Base-by-base conservation (phyloP, 1,284 basidiomycete species). In the Apiotrichum laibachii region DNA sequence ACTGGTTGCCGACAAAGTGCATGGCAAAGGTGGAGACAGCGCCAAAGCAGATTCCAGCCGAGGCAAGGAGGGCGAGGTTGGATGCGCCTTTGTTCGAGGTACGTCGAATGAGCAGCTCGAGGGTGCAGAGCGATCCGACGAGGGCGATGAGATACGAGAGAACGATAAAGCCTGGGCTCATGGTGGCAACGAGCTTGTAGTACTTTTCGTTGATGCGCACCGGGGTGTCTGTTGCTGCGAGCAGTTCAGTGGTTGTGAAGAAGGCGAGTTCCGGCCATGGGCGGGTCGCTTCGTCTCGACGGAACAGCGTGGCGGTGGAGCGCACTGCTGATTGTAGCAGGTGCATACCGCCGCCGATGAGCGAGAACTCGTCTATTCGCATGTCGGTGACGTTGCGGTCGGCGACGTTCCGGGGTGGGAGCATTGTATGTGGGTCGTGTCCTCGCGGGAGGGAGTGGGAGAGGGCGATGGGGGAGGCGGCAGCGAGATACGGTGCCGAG, bases 1-100 rank as follows among this genome's bases (percentile, higher is more conserved):
- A 68, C 57, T 79, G 78, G 70, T 81, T 81, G 55, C 79, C 79
- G 63, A 80, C 67, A 63, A 79, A 79, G 62, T 79, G 77, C 77
- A 79, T 78, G 55, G 73, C 73, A 54, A 79, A 81, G 10, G 78
- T 79, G 21, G 79, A 79, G 5, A 80, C 78, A 7, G 73, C 71
- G 12, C 80, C 80, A 55, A 81, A 81, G 40, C 76, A 76, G 31
- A 78, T 65, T 2, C 79, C 80, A 0, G 79, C 79, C 1, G 72
- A 67, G 10, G 76, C 56, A 1, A 80, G 69, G 7, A 81, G 72
- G 10, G 71, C 22, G 31, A 77, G 66, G 66, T 81, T 81, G 46
- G 70, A 69, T 34, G 63, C 55, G 26, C 79, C 80, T 2, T 64
- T 67, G 59, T 78, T 79, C 16, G 78, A 78, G 3, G 79, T 80